Percentiles rank a stretch among this genome's conserved stretches.
These are phyloP conservation scores for Sordariomycetes sp. DNA, from an alignment of 2,329 filamentous ascomycete genomes.

Conservation along the genomic window DNA sequence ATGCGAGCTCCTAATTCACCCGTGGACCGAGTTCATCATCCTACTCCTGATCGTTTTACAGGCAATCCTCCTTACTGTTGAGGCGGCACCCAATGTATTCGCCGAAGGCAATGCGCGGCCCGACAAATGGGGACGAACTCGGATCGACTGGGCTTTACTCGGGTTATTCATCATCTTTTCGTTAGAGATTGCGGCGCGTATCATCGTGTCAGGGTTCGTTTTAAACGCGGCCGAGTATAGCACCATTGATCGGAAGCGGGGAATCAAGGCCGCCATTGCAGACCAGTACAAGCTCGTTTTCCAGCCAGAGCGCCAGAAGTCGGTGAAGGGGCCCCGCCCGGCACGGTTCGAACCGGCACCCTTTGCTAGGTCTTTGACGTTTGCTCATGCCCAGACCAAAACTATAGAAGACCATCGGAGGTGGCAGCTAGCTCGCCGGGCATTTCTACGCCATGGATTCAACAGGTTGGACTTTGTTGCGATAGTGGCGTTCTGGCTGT, in stretches of 20 bases:
- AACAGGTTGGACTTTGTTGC: constrained; percentile 92
- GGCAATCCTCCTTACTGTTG: constrained; percentile 74
- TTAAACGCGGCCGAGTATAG: constrained; percentile 87
- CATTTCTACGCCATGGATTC: constrained; percentile 89
- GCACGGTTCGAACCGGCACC: constrained; percentile 42
- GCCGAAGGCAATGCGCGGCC: constrained; percentile 45
- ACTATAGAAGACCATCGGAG: constrained; percentile 65
- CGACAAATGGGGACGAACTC: constrained; percentile 49
- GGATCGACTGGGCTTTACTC: constrained; percentile 71
- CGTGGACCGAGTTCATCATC: constrained; percentile 75
- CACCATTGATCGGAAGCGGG: constrained; percentile 68
- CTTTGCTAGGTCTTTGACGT: constrained; percentile 68
- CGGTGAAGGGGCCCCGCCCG: constrained; percentile 39
- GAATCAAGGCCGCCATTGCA: constrained; percentile 58
- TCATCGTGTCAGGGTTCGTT: constrained; percentile 87
- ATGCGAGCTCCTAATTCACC: constrained; percentile 76
- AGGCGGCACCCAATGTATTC: constrained; percentile 62
- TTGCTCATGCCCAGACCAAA: constrained; percentile 45
- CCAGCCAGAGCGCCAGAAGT: constrained; percentile 63
- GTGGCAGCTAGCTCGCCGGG: constrained; percentile 73
- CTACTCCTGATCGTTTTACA: constrained; percentile 80
- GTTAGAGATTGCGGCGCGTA: constrained; percentile 66
- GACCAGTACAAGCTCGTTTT: constrained; percentile 72
- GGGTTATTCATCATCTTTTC: constrained; percentile 83
- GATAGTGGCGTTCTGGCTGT: constrained; percentile 89